Evolutionary conservation across 352 stramenopile genomes (phyloP).

Genomic region (Pythium aphanidermatum): DNA sequence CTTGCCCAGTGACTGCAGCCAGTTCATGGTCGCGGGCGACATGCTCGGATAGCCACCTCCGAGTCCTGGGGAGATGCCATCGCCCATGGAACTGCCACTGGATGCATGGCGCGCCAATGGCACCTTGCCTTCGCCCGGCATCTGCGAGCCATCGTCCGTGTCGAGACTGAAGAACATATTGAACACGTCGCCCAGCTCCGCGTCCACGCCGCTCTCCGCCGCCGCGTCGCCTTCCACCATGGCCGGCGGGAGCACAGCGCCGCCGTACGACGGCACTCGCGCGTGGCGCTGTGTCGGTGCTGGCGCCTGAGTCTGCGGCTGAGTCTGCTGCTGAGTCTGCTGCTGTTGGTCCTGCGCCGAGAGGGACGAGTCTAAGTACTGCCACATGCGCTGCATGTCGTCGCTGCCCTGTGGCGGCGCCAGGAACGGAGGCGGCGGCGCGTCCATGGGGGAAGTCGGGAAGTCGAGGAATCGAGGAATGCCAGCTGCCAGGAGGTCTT

Average conservation of each 20-base stretch:
- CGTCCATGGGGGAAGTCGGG: too few species aligned
- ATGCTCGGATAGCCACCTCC: constrained; percentile 54
- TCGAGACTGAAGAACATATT: constrained; percentile 71
- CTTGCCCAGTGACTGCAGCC: constrained; percentile 68
- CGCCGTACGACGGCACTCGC: too few species aligned
- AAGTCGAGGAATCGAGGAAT: too few species aligned
- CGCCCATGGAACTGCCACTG: constrained; percentile 26
- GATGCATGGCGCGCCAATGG: constrained; percentile 47
- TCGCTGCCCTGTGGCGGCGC: too few species aligned
- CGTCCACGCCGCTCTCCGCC: constrained; percentile 44
- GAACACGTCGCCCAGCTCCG: constrained; percentile 64
- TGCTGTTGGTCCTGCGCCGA: constrained; percentile 24
- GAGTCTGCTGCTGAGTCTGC: constrained; percentile 7
- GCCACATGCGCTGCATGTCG: constrained; percentile 61
- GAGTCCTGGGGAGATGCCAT: constrained; percentile 50
- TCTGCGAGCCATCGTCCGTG: constrained; percentile 26
- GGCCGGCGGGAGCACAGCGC: constrained; percentile 2
- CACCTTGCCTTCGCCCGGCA: constrained; percentile 23
- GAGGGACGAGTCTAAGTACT: constrained; percentile 54
- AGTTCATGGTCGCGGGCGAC: constrained; percentile 72
- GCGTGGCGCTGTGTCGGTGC: not conserved
- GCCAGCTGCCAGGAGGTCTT: too few species aligned
- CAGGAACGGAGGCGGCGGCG: too few species aligned
- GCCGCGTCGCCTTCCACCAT: constrained; percentile 25
- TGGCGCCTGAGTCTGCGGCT: not conserved